Percentiles rank a stretch among this genome's conserved stretches.
Conservation (phyloP, 176 grass and related monocot species). For the Oryza glaberrima region DNA sequence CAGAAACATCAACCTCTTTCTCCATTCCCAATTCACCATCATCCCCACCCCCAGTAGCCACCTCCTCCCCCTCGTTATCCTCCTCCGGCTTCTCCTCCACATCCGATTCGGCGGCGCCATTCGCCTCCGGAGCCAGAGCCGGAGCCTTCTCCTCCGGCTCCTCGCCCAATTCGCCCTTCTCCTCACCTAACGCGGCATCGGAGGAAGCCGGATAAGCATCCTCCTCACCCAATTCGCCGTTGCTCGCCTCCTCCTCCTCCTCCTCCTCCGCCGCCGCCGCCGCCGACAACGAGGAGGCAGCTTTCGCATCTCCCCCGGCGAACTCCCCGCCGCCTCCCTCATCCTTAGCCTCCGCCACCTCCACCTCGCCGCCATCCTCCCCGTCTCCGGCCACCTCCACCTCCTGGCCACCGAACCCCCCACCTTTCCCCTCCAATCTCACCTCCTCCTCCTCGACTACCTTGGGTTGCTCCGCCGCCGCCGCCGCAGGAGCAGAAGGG, state of each 20-base stretch:
- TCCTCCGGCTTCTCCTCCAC: constrained; percentile 17
- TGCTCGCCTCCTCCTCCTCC: background rate
- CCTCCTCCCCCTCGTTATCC: constrained; percentile 16
- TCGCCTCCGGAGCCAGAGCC: background rate
- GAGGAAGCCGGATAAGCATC: constrained; percentile 24
- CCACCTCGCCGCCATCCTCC: background rate
- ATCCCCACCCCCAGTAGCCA: background rate
- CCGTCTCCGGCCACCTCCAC: background rate
- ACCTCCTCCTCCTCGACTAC: background rate
- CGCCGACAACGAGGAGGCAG: background rate
- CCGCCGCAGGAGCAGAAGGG: background rate
- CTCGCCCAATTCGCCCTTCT: constrained; percentile 19
- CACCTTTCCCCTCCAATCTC: constrained; percentile 36
- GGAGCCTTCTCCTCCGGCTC: background rate
- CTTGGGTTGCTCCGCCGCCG: background rate
- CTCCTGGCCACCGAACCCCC: too few species aligned
- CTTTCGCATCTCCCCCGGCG: background rate
- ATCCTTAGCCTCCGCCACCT: background rate
- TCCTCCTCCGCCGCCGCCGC: too few species aligned
- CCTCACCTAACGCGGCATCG: constrained; percentile 19
- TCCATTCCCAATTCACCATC: background rate
- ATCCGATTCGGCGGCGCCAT: background rate
- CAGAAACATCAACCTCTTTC: constrained; percentile 10
- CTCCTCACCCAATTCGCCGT: constrained; percentile 32
- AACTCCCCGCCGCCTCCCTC: background rate